Base-by-base conservation (phyloP, 2,329 filamentous ascomycete genomes). In the Akanthomyces lecanii region DNA sequence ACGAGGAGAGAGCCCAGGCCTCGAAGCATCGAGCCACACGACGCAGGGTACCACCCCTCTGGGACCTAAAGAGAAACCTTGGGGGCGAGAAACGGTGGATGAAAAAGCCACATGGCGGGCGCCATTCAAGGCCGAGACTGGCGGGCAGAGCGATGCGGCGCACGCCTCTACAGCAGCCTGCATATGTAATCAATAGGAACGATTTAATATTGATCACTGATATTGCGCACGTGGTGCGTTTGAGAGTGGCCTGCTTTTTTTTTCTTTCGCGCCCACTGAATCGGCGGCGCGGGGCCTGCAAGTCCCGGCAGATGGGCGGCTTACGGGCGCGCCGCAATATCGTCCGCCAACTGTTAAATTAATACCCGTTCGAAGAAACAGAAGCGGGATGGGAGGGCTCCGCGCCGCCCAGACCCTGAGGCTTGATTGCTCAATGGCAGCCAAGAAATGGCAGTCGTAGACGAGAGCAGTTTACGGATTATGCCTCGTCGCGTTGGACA, bases 251-350 rank as follows among this genome's bases (percentile, higher is more conserved):
- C 28, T 14, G 14, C n/a, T 12, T 18, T 18, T 40, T 16, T 40
- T 10, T 30, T 2, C 7, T 4, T 7, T 23, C 38, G 33, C n/a
- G 55, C 33, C n/a, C n/a, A 21, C 18, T 56, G 25, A 56, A 61
- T 61, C 58, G 30, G 54, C 25, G 58, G 58, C 58, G 58, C 48
- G 58, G 58, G 58, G 14, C 28, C 48, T 53, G 25, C 58, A 53
- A 61, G 58, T 53, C 38, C 48, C 50, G 38, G 58, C 38, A 53
- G 50, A 53, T 53, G 50, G 50, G 58, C 58, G 58, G 58, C 58
- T 61, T 61, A 52, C 51, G 38, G 48, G 33, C 33, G 47, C 38
- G 38, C 48, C 58, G 58, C 48, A 61, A 33, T 40, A 61, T 61
- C 48, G 48, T 21, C 38, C 44, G 42, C 44, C 30, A 48, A 58